Percentiles rank a stretch among this genome's conserved stretches.
These are phyloP conservation scores for Saturnispora dispora DNA, from an alignment of 805 yeast species.

Conservation along the genomic window DNA sequence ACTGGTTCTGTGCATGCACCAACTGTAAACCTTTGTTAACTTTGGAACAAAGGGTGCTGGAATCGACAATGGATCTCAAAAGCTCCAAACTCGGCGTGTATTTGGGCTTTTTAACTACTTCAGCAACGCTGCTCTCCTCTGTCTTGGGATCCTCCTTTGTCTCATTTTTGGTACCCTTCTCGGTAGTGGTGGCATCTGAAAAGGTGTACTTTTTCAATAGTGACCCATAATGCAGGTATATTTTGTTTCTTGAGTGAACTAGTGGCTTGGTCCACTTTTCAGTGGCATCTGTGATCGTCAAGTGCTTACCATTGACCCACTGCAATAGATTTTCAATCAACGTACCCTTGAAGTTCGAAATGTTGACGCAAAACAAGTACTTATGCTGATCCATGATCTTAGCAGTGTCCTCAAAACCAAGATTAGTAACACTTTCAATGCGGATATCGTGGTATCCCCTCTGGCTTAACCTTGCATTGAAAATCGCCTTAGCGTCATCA, in stretches of 20 bases:
- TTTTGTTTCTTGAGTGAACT: background rate
- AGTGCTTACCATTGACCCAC: background rate
- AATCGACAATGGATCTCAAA: background rate
- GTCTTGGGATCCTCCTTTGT: background rate
- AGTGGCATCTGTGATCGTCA: constrained; percentile 1
- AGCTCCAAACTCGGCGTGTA: constrained; percentile 4
- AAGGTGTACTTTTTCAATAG: background rate
- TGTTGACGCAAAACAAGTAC: background rate
- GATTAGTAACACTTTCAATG: background rate
- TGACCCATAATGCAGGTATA: background rate
- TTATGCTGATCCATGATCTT: background rate
- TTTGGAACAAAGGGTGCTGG: background rate
- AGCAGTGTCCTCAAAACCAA: background rate
- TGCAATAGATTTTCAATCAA: background rate
- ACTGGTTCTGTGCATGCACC: background rate
- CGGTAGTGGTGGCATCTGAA: background rate
- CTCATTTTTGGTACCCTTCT: background rate
- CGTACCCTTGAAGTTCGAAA: constrained; percentile 1
- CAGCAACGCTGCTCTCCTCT: background rate
- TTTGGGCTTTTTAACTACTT: background rate
- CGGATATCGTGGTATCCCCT: background rate
- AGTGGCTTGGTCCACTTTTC: background rate
- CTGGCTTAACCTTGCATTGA: background rate
- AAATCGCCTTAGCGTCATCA: background rate
- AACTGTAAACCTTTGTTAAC: background rate